Evolutionary conservation across 352 stramenopile species (phyloP).

Genomic region (Plasmopara halstedii): DNA sequence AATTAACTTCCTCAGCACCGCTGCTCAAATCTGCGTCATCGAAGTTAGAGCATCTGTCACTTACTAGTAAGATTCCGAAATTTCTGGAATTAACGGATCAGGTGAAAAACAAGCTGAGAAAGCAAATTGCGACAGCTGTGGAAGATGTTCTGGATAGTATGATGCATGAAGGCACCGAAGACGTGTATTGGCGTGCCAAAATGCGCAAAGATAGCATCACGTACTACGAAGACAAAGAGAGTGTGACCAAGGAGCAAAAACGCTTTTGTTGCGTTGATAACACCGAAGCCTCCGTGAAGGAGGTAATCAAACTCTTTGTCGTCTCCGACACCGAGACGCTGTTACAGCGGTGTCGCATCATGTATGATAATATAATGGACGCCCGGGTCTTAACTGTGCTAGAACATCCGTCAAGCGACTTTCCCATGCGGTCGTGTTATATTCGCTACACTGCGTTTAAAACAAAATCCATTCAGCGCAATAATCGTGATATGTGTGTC

Average conservation of each 20-base stretch:
- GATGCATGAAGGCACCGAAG: constrained; percentile 25
- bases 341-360: constrained; percentile 26
- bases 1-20: constrained; percentile 6
- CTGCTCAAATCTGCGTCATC: constrained; percentile 7
- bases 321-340: constrained; percentile 31
- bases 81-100: constrained; percentile 16
- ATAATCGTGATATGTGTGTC: constrained; percentile 37
- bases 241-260: constrained; percentile 24
- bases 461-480: constrained; percentile 21
- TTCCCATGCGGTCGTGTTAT: constrained; percentile 30
- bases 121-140: constrained; percentile 25
- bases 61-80: constrained; percentile 6
- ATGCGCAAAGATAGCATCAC: constrained; percentile 30
- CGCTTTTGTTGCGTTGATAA: constrained; percentile 33
- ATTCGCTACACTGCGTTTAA: constrained; percentile 40
- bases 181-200: constrained; percentile 20
- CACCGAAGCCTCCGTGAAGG: constrained; percentile 23
- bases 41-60: constrained; percentile 1
- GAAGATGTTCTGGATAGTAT: constrained; percentile 35
- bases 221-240: constrained; percentile 32
- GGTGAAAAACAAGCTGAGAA: constrained; percentile 16
- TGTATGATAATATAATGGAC: constrained; percentile 40
- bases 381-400: constrained; percentile 28
- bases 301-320: constrained; percentile 30
- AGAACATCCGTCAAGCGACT: constrained; percentile 23